These are phyloP conservation scores for Sporothrix phasma DNA, from an alignment of 2,329 filamentous ascomycete genomes.

Conservation along the genomic window DNA sequence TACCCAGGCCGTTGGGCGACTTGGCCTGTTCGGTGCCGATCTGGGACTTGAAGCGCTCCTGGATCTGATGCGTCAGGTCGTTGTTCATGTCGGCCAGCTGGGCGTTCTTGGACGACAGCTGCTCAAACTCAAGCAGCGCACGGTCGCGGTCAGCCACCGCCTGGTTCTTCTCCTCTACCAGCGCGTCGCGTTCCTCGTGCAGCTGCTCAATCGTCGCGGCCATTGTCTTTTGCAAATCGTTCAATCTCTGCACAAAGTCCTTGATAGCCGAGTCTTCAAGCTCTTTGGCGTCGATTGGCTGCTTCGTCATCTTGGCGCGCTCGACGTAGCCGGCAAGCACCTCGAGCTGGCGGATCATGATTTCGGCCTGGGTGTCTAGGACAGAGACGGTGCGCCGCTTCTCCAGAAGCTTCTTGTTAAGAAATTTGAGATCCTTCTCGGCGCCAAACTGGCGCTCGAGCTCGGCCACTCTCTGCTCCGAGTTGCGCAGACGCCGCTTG, in stretches of 20 bases:
- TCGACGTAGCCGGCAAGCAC: conserved; percentile 82
- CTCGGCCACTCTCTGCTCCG: conserved; percentile 76
- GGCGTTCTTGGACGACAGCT: conserved; percentile 85
- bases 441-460: conserved; percentile 67
- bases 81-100: conserved; percentile 94
- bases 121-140: conserved; percentile 90
- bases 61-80: conserved; percentile 86
- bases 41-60: conserved; percentile 81
- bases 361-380: conserved; percentile 86
- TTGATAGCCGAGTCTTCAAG: conserved; percentile 87
- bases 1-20: conserved; percentile 42
- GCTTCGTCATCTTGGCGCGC: conserved; percentile 71
- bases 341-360: conserved; percentile 86
- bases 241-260: conserved; percentile 70
- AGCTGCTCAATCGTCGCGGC: conserved; percentile 48
- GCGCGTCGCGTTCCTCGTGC: conserved; percentile 63
- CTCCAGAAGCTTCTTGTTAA: conserved; percentile 80
- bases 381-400: conserved; percentile 94
- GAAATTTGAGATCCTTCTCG: conserved; percentile 57
- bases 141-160: conserved; percentile 82
- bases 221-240: conserved; percentile 51
- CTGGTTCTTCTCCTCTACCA: conserved; percentile 76
- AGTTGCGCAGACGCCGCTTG: conserved; percentile 67
- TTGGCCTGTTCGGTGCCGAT: conserved; percentile 38
- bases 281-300: conserved; percentile 68